Conservation (phyloP, 2,329 filamentous ascomycete species). For the Stagonosporopsis chrysanthemi region DNA sequence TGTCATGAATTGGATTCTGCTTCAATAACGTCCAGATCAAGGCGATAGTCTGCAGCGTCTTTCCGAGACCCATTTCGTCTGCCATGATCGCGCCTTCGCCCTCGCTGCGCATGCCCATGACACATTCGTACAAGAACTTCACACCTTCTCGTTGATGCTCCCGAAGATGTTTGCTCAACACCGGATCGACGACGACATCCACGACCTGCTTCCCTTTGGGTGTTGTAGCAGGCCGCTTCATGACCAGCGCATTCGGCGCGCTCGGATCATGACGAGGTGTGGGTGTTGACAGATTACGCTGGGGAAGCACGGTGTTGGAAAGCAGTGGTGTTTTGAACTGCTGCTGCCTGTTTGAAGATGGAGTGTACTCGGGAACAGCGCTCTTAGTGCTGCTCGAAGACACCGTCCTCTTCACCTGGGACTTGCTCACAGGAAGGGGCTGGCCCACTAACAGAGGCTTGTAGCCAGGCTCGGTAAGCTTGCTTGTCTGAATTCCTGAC, state of each 20-base stretch:
- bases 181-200: slow-evolving; percentile 75
- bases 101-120: slow-evolving; percentile 73
- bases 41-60: slow-evolving; percentile 76
- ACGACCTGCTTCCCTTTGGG: slow-evolving; percentile 71
- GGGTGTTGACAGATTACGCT: slow-evolving; percentile 57
- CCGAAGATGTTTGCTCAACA: slow-evolving; percentile 67
- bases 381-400: slow-evolving; percentile 39
- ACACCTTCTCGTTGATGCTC: slow-evolving; percentile 75
- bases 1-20: slow-evolving; percentile 71
- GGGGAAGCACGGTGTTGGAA: slow-evolving; percentile 59
- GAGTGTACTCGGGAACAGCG: slow-evolving; percentile 47
- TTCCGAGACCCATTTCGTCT: slow-evolving; percentile 79
- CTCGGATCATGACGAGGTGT: slow-evolving; percentile 71
- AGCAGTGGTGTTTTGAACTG: slow-evolving; percentile 70
- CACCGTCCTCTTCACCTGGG: slow-evolving; percentile 29
- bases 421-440: slow-evolving; percentile 7
- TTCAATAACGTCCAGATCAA: slow-evolving; percentile 76
- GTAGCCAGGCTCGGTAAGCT: slow-evolving; percentile 25
- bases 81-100: slow-evolving; percentile 75
- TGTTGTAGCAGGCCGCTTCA: slow-evolving; percentile 66
- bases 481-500: slow-evolving; percentile 27
- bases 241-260: slow-evolving; percentile 67
- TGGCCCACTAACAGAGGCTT: slow-evolving; percentile 22
- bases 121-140: slow-evolving; percentile 75
- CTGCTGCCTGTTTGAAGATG: slow-evolving; percentile 50